Conservation (phyloP, 176 grass and related monocot species). For the Typha latifolia region DNA sequence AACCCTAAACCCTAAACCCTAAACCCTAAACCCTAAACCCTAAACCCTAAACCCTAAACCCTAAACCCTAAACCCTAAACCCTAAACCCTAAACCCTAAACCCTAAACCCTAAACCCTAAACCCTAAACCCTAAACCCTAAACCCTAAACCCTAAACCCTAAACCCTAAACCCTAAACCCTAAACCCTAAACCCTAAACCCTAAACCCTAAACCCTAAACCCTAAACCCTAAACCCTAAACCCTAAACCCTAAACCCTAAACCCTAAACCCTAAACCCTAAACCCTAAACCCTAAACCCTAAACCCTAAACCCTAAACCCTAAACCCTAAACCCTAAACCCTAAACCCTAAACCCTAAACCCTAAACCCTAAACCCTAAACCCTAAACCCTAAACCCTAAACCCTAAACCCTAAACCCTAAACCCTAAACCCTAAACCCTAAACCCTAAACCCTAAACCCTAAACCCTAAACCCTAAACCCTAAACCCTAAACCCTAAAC, state of each 20-base stretch:
- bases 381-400: constrained; percentile 15
- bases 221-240: constrained; percentile 5
- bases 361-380: constrained; percentile 5
- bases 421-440: constrained; percentile 15
- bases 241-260: background rate
- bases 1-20: background rate
- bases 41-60: constrained; percentile 19
- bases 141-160: constrained; percentile 11
- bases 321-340: constrained; percentile 12
- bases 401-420: constrained; percentile 10
- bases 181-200: constrained; percentile 8
- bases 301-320: constrained; percentile 9
- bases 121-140: constrained; percentile 12
- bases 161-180: constrained; percentile 9
- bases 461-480: constrained; percentile 5
- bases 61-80: constrained; percentile 20
- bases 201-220: constrained; percentile 1
- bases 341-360: constrained; percentile 8
- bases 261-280: constrained; percentile 8
- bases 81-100: constrained; percentile 15
- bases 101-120: constrained; percentile 8
- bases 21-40: background rate
- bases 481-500: constrained; percentile 10
- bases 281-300: constrained; percentile 7
- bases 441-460: constrained; percentile 7